Evolutionary conservation across 2,329 filamentous ascomycete genomes (phyloP), one percentile per base, ranked within the genome.

Genomic region (Diaporthe batatas): DNA sequence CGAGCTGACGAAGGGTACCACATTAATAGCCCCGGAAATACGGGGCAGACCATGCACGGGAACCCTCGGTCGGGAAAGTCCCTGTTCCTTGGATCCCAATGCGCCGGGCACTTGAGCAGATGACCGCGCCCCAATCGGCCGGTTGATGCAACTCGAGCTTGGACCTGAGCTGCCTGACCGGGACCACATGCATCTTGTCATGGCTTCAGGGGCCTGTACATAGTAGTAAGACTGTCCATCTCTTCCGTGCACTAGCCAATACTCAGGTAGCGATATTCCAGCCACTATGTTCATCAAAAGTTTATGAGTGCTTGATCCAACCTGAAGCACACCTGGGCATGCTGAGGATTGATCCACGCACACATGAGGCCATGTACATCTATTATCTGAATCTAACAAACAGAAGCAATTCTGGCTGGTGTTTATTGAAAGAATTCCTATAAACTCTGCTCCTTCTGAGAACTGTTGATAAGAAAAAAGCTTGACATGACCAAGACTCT

Each of bases 71-170:
- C 18, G 21, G 32, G 29, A 29, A n/a, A 11, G 44, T 18, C 62
- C 62, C 29, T 65, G 62, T 36, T 34, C 59, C 25, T 29, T 65
- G 29, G 44, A 44, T 18, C 16, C 34, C 59, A 64, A 65, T 51
- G 59, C 59, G 29, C 59, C 29, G 21, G 21, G 25, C 25, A 5
- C 25, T 36, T 65, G 3, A 36, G 25, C 25, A 5, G 44, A 51
- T 65, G 3, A 36, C 58, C 62, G 49, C 32, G 16, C 42, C 42
- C 25, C 39, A 29, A 47, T 12, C 58, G 2, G 29, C 39, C 23
- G 34, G 34, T 23, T 25, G 11, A 32, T 42, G n/a, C 8, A 5
- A n/a, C n/a, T n/a, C n/a, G n/a, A n/a, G 25, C n/a, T 34, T 18
- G 55, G n/a, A n/a, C 34, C 36, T 42, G 39, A 25, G n/a, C 11